Percentiles rank a stretch among this genome's conserved stretches.
Conservation (phyloP, 2,329 filamentous ascomycete genomes). For the Alternaria conjuncta region DNA sequence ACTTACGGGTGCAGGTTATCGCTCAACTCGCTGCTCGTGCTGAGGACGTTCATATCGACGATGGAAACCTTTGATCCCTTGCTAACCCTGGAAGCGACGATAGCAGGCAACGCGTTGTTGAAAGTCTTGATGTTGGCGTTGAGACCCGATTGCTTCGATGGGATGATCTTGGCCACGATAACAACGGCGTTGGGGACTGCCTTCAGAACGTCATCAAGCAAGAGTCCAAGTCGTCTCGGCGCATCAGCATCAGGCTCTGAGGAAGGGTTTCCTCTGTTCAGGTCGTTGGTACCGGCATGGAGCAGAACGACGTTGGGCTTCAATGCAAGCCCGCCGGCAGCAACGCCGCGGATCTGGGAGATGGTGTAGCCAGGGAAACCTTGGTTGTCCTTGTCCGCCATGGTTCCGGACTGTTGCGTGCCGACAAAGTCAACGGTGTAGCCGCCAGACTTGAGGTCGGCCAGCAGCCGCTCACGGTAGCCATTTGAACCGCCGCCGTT, state of each 20-base stretch:
- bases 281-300: slow-evolving; percentile 32
- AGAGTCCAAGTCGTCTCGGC: slow-evolving; percentile 38
- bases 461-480: slow-evolving; percentile 43
- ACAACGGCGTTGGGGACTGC: slow-evolving; percentile 42
- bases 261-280: slow-evolving; percentile 18
- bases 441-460: slow-evolving; percentile 28
- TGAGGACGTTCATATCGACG: slow-evolving; percentile 32
- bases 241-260: slow-evolving; percentile 34
- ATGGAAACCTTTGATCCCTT: slow-evolving; percentile 35
- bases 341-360: slow-evolving; percentile 29
- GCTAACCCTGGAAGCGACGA: slow-evolving; percentile 26
- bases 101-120: slow-evolving; percentile 32
- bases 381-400: slow-evolving; percentile 43
- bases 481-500: slow-evolving; percentile 23
- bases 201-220: slow-evolving; percentile 44
- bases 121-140: slow-evolving; percentile 28
- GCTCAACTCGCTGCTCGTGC: slow-evolving; percentile 21
- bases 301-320: slow-evolving; percentile 31
- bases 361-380: slow-evolving; percentile 44
- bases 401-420: slow-evolving; percentile 35
- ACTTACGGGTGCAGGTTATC: slow-evolving; percentile 39
- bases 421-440: slow-evolving; percentile 39
- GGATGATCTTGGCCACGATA: slow-evolving; percentile 48
- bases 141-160: slow-evolving; percentile 15
- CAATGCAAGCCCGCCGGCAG: slow-evolving; percentile 1